phyloP scores from a whole-genome alignment of 208 protist genomes.

The Perkinsela sp. region DNA sequence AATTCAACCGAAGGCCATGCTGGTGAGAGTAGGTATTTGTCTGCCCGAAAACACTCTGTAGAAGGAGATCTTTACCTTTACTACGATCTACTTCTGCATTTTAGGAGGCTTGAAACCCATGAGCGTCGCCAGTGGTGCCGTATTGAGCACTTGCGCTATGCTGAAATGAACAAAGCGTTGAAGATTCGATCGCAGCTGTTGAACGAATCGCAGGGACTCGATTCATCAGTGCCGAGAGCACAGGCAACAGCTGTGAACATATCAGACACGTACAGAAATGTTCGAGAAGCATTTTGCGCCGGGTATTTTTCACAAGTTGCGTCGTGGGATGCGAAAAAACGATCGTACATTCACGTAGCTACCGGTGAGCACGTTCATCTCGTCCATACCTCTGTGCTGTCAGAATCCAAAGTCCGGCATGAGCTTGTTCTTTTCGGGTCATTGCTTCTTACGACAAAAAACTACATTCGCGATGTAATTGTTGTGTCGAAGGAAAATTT shows the following conservation, averaged over 20 bases:
- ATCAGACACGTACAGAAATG: background rate
- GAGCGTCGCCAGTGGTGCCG: background rate
- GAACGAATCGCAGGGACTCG: background rate
- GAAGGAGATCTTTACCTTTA: background rate
- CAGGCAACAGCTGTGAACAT: background rate
- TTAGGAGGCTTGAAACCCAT: background rate
- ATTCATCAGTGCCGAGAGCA: background rate
- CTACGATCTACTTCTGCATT: background rate
- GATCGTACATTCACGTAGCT: background rate
- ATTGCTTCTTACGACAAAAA: background rate
- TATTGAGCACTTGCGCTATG: background rate
- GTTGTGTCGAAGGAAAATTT: background rate
- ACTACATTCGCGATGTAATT: background rate
- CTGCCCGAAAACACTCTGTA: too few relatives aligned
- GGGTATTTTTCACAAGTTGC: background rate
- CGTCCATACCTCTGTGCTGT: background rate
- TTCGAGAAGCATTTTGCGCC: background rate
- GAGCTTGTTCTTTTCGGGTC: background rate
- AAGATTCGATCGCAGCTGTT: background rate
- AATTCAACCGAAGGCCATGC: background rate
- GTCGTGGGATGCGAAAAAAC: background rate
- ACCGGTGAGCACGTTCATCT: background rate
- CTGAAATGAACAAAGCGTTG: background rate
- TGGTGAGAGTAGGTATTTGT: background rate
- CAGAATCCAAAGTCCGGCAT: background rate